Evolutionary conservation across 1,284 basidiomycete genomes (phyloP).

Genomic region (Ustilago tritici): DNA sequence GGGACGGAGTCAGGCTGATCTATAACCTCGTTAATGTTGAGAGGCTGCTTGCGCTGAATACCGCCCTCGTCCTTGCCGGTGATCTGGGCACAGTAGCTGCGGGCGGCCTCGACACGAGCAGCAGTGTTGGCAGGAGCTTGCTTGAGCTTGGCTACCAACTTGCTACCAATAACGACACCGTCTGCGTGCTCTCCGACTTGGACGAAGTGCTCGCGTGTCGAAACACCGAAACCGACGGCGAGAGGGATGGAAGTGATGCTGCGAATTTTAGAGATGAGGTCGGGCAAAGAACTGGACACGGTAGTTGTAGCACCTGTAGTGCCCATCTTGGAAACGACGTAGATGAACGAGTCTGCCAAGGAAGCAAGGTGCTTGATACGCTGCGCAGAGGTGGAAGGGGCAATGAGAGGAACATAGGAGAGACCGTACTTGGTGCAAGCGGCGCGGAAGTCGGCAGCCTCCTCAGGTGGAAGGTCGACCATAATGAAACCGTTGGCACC

Average conservation of each 20-base stretch:
- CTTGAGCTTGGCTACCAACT: constrained; percentile 84
- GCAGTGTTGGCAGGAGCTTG: constrained; percentile 71
- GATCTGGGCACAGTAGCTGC: constrained; percentile 75
- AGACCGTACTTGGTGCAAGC: constrained; percentile 86
- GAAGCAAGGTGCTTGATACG: constrained; percentile 90
- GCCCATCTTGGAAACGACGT: constrained; percentile 89
- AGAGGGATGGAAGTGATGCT: constrained; percentile 79
- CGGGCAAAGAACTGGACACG: constrained; percentile 71
- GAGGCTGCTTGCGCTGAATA: constrained; percentile 58
- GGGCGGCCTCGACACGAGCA: constrained; percentile 71
- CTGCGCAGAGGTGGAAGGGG: constrained; percentile 87
- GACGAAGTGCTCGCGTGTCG: constrained; percentile 91
- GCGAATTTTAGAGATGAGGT: constrained; percentile 69
- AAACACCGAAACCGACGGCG: constrained; percentile 96
- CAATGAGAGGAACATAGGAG: constrained; percentile 96
- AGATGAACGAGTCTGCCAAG: constrained; percentile 97
- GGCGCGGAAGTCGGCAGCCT: constrained; percentile 88
- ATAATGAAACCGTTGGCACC: constrained; percentile 98
- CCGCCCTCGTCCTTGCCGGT: constrained; percentile 71
- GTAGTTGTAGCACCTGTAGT: constrained; percentile 90
- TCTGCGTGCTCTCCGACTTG: constrained; percentile 84
- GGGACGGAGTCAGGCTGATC: constrained; percentile 54
- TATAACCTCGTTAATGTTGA: constrained; percentile 55
- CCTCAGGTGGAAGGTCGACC: constrained; percentile 97
- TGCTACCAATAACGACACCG: constrained; percentile 92